Evolutionary conservation across 306 rosid species (phyloP).

Genomic region (Luffa aegyptiaca): DNA sequence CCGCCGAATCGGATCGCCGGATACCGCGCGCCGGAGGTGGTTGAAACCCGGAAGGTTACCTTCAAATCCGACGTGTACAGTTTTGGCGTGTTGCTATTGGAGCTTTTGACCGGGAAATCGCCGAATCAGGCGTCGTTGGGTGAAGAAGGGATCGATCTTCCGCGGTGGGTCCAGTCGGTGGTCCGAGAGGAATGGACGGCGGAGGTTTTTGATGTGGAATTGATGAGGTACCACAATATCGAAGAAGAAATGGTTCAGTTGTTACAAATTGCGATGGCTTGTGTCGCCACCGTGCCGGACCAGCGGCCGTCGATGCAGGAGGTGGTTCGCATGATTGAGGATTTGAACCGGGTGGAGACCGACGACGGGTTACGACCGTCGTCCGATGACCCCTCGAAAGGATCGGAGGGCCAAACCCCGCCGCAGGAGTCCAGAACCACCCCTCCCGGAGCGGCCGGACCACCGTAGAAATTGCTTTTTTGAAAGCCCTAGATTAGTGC

Average conservation of each 20-base stretch:
- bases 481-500: not conserved
- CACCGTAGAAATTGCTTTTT: not conserved
- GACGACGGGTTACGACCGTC: constrained; percentile 83
- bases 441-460: constrained; percentile 14
- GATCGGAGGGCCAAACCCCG: constrained; percentile 89
- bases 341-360: constrained; percentile 67
- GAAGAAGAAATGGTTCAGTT: constrained; percentile 99
- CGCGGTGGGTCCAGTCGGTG: constrained; percentile 97
- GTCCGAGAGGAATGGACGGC: constrained; percentile 99
- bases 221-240: constrained; percentile 82
- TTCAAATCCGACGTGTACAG: constrained; percentile 95
- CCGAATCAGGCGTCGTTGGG: constrained; percentile 93
- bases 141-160: constrained; percentile 86
- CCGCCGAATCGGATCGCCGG: constrained; percentile 79
- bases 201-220: constrained; percentile 86
- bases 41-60: constrained; percentile 65
- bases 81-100: constrained; percentile 77
- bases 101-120: constrained; percentile 85
- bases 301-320: constrained; percentile 83
- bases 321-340: constrained; percentile 93
- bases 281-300: constrained; percentile 83
- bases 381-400: constrained; percentile 90
- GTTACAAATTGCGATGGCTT: constrained; percentile 82
- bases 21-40: constrained; percentile 74
- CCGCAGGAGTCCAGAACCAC: constrained; percentile 68